Base-by-base conservation (phyloP, 2,329 filamentous ascomycete genomes). In the Ceratocystiopsis minuta region DNA sequence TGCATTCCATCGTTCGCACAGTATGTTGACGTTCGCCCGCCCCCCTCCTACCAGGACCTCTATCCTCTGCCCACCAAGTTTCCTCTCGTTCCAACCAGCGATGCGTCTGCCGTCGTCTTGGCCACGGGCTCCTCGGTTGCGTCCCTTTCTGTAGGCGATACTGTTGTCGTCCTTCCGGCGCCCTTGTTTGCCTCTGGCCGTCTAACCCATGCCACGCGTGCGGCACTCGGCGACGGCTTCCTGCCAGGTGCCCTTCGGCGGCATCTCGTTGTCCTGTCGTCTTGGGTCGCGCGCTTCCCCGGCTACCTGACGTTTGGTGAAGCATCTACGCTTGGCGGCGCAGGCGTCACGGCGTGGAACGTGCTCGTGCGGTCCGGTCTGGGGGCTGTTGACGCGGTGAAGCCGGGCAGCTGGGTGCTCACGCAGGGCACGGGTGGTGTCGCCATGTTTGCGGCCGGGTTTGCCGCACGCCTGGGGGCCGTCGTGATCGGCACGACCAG, bases 51-150 rank as follows among this genome's bases (percentile, higher is more conserved):
- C 24, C 24, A 31, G 24, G 24, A 12, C 24, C 24, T 31, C 24
- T 31, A 31, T 31, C 24, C 24, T 12, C 24, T 31, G 24, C 24
- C 24, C 24, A 31, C 24, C 6, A 31, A 31, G 24, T 31, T 31
- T 31, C 24, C 24, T 31, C 24, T 31, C 12, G 24, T 31, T 31
- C 24, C 24, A 12, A 31, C 12, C 12, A 31, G 24, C 24, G 24
- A 31, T 31, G 24, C 24, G 12, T 31, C 24, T 31, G 24, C 63
- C 43, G 51, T 81, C 13, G 72, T 82, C 1, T 76, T 77, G 2
- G 78, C 73, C 56, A 79, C 75, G 17, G 79, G 84, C 56, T 80
- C 79, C 66, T 79, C 75, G 57, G 79, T 78, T 37, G 64, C 65
- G 10, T 61, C 83, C 37, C 59, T 70, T 2, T 55, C 64, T 14